Percentiles rank a stretch among this genome's conserved stretches.
Evolutionary conservation across 2,329 filamentous ascomycete species (phyloP).

Genomic region (Penicillium glabrum): DNA sequence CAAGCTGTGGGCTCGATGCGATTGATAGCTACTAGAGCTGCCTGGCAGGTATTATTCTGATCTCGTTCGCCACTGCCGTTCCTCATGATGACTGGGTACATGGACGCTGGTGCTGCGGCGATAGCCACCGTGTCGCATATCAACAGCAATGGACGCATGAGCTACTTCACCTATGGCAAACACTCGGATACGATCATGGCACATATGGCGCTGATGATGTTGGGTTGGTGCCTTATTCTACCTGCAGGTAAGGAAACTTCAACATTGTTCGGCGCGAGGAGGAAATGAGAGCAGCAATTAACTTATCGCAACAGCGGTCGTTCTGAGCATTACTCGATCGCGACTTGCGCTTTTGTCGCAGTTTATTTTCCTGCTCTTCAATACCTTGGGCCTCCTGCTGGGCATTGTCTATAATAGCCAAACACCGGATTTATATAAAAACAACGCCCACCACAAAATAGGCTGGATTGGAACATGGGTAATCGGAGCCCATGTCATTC

Average conservation of each 20-base stretch:
- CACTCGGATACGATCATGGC: constrained; percentile 57
- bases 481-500: constrained; percentile 65
- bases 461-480: constrained; percentile 82
- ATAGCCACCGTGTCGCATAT: neutral
- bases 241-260: constrained; percentile 61
- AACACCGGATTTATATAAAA: constrained; percentile 82
- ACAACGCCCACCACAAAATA: constrained; percentile 84
- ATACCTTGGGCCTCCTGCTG: constrained; percentile 64
- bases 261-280: neutral
- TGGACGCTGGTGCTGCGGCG: neutral
- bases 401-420: constrained; percentile 72
- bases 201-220: constrained; percentile 69
- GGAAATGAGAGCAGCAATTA: neutral
- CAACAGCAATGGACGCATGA: constrained; percentile 32
- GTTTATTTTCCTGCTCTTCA: constrained; percentile 64
- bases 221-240: constrained; percentile 71
- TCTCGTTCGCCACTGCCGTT: neutral
- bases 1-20: neutral
- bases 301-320: constrained; percentile 59
- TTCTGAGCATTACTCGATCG: constrained; percentile 81
- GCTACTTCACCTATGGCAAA: constrained; percentile 44
- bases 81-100: neutral
- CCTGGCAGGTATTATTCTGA: neutral
- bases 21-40: neutral
- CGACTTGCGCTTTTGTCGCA: constrained; percentile 70